phyloP scores from a whole-genome alignment of 495 filamentous ascomycete species.

The Bacidia gigantensis region DNA sequence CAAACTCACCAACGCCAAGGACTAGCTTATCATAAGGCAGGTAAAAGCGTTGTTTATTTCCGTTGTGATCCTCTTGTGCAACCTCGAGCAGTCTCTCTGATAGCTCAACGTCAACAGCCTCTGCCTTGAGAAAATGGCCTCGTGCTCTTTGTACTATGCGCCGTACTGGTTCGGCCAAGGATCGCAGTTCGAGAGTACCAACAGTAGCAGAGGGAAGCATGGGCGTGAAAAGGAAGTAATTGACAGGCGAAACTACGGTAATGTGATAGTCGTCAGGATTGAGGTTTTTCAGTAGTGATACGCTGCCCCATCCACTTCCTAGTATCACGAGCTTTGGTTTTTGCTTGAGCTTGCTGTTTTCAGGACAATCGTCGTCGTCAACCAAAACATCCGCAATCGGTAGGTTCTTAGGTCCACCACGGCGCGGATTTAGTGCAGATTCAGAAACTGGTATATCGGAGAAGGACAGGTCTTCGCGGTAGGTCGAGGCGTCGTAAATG shows the following conservation, averaged over 20 bases:
- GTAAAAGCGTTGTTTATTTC: conserved; percentile 69
- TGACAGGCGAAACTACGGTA: conserved; percentile 82
- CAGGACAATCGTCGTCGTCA: conserved; percentile 69
- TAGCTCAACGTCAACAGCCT: conserved; percentile 79
- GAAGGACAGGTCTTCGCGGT: conserved; percentile 49
- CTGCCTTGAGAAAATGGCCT: conserved; percentile 82
- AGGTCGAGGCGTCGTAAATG: conserved; percentile 86
- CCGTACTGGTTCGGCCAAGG: conserved; percentile 83
- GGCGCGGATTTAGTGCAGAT: conserved; percentile 63
- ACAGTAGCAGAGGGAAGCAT: conserved; percentile 96
- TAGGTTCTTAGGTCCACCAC: conserved; percentile 89
- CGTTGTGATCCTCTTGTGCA: conserved; percentile 53
- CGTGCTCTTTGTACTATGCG: conserved; percentile 61
- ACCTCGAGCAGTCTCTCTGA: conserved; percentile 83
- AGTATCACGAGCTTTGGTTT: conserved; percentile 88
- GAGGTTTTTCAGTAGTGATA: conserved; percentile 81
- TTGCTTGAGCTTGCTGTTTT: conserved; percentile 53
- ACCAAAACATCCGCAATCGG: conserved; percentile 78
- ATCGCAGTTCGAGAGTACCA: conserved; percentile 80
- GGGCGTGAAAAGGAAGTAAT: conserved; percentile 96
- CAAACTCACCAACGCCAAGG: conserved; percentile 65
- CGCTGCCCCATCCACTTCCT: conserved; percentile 90
- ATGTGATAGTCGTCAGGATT: conserved; percentile 86
- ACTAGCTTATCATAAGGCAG: conserved; percentile 98
- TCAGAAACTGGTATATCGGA: conserved; percentile 71